Conservation (phyloP, 306 rosid species). For the Malus domestica region ASM211411v1 NC_041799.1:12781001-12781500, state of each 20-base stretch:
- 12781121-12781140: conserved; percentile 63
- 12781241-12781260: conserved; percentile 50
- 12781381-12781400: conserved; percentile 86
- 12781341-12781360: conserved; percentile 46
- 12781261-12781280: conserved; percentile 65
- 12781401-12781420: conserved; percentile 87
- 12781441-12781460: background rate
- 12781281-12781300: conserved; percentile 28
- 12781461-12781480: background rate
- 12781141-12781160: conserved; percentile 75
- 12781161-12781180: conserved; percentile 75
- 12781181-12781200: conserved; percentile 47
- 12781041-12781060: background rate
- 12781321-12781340: conserved; percentile 34
- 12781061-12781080: background rate
- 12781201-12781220: conserved; percentile 75
- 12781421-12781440: background rate
- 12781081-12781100: background rate
- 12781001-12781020: background rate
- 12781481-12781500: background rate
- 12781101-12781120: background rate
- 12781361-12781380: conserved; percentile 93
- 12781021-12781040: background rate
- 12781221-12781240: conserved; percentile 52
- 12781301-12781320: conserved; percentile 55